Percentiles rank a stretch among this genome's conserved stretches.
Conservation (phyloP, 106 monocot species). For the Allium fistulosum region DNA sequence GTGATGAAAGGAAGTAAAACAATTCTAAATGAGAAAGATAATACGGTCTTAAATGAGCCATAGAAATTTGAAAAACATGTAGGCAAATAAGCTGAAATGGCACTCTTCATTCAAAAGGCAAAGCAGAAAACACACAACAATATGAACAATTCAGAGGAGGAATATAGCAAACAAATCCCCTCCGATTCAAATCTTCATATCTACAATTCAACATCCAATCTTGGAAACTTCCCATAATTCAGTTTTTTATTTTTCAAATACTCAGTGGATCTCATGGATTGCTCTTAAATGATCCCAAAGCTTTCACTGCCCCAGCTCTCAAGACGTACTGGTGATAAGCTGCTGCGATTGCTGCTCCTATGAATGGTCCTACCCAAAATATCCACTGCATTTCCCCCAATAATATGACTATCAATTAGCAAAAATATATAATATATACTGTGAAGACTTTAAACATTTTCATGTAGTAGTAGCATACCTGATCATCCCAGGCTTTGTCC, state of each 20-base stretch:
- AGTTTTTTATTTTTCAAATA: background rate
- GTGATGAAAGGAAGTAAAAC: too few species aligned
- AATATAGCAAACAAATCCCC: too few species aligned
- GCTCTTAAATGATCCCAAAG: conserved; percentile 34
- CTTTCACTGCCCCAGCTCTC: conserved; percentile 27
- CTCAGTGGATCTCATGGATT: background rate
- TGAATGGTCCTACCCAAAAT: conserved; percentile 46
- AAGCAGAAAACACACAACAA: too few species aligned
- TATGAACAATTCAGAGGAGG: too few species aligned
- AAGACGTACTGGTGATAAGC: conserved; percentile 28
- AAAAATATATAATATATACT: background rate
- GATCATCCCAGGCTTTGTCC: conserved; percentile 34
- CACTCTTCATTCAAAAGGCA: too few species aligned
- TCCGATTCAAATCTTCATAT: too few species aligned
- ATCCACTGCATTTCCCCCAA: conserved; percentile 32
- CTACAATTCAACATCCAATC: too few species aligned
- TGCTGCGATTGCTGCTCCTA: conserved; percentile 37
- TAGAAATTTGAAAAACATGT: too few species aligned
- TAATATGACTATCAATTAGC: background rate
- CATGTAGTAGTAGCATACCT: conserved; percentile 8
- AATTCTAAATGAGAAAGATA: too few species aligned
- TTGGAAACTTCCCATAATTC: background rate
- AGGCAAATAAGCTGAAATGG: too few species aligned
- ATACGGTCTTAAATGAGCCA: too few species aligned
- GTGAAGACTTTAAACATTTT: background rate